Percentiles rank a stretch among this genome's conserved stretches.
Conservation (phyloP, 306 rosid species). For the Pueraria montana region DNA sequence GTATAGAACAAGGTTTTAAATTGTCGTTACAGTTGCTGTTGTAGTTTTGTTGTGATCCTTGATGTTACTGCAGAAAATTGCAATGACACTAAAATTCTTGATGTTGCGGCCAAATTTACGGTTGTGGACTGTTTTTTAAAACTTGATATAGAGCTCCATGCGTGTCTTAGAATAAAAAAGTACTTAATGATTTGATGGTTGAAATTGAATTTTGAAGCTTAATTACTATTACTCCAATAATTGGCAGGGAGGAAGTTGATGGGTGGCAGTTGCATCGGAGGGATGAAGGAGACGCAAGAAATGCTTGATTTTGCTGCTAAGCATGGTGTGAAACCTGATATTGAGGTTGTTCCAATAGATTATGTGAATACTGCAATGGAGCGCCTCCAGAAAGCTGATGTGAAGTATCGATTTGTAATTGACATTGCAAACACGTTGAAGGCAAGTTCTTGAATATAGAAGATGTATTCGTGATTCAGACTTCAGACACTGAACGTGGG, state of each 20-base stretch:
- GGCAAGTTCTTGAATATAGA: constrained; percentile 33
- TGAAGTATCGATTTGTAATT: constrained; percentile 70
- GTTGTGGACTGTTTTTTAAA: too few species aligned
- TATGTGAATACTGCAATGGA: constrained; percentile 66
- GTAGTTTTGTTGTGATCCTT: background rate
- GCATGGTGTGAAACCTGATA: constrained; percentile 58
- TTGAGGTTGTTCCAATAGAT: constrained; percentile 59
- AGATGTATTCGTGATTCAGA: background rate
- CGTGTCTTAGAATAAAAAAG: background rate
- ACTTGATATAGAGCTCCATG: background rate
- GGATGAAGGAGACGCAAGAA: constrained; percentile 65
- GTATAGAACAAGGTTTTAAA: background rate
- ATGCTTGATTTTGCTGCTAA: constrained; percentile 68
- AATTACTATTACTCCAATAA: background rate
- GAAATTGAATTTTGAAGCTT: background rate
- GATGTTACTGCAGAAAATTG: background rate
- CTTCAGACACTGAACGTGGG: background rate
- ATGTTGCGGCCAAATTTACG: too few species aligned
- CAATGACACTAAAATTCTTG: too few species aligned
- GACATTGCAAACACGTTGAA: constrained; percentile 58
- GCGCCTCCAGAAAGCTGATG: constrained; percentile 57
- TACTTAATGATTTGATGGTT: background rate
- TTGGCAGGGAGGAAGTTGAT: constrained; percentile 57
- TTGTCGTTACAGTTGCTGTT: background rate
- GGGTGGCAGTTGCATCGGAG: constrained; percentile 57